These are phyloP conservation scores for Ustilago shanxiensis DNA, from an alignment of 1,284 basidiomycete genomes.

Conservation along the genomic window DNA sequence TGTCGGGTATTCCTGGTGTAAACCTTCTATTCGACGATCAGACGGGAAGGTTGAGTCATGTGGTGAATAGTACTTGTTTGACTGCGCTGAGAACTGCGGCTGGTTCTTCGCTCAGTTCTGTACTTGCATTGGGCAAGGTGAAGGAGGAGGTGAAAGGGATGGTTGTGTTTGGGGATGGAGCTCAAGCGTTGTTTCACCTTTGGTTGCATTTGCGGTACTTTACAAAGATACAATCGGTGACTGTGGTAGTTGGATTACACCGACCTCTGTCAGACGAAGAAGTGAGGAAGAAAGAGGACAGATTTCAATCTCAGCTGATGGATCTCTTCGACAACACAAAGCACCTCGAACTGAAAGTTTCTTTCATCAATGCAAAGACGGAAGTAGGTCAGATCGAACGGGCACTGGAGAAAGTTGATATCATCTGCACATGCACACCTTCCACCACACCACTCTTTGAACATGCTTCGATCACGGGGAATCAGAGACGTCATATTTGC, in stretches of 20 bases:
- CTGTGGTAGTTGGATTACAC: constrained; percentile 8
- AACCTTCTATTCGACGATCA: constrained; percentile 25
- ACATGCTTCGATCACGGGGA: not conserved
- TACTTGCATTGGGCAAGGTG: constrained; percentile 5
- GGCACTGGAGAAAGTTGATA: not conserved
- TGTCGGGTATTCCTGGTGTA: constrained; percentile 14
- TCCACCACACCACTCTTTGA: constrained; percentile 13
- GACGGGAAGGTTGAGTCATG: constrained; percentile 8
- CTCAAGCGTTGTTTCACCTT: constrained; percentile 23
- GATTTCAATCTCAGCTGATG: not conserved
- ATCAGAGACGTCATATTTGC: constrained; percentile 8
- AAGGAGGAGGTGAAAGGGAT: not conserved
- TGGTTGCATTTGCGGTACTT: constrained; percentile 30
- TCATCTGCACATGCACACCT: constrained; percentile 42
- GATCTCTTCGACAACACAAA: not conserved
- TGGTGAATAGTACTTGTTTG: constrained; percentile 21
- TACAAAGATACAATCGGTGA: not conserved
- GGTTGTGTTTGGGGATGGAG: constrained; percentile 34
- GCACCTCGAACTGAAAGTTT: not conserved
- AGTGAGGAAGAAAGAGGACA: not conserved
- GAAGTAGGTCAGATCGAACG: not conserved
- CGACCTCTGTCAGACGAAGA: not conserved
- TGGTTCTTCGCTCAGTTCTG: constrained; percentile 19
- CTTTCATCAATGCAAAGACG: not conserved
- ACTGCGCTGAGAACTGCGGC: constrained; percentile 32